Evolutionary conservation across 495 filamentous ascomycete species (phyloP).

Genomic region (Talaromyces ruber): DNA sequence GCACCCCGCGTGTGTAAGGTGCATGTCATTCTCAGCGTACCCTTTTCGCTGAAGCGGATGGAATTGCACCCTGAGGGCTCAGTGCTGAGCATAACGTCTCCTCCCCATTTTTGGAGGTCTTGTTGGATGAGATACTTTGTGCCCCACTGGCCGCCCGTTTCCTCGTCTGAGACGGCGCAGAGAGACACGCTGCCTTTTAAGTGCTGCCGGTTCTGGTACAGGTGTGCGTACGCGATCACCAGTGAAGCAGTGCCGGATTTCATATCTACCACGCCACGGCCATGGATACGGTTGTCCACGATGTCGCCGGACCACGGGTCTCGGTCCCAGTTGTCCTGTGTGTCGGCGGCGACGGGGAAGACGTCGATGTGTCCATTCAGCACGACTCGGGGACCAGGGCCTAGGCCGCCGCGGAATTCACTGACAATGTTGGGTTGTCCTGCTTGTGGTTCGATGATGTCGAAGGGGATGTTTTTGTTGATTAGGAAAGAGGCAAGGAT

Average conservation of each 20-base stretch:
- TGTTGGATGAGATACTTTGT: not conserved
- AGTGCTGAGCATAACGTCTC: not conserved
- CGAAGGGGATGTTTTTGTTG: not conserved
- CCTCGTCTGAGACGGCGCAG: conserved; percentile 2
- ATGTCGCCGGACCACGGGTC: conserved; percentile 1
- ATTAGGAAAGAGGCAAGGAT: not conserved
- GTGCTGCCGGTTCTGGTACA: not conserved
- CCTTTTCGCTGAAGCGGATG: conserved; percentile 4
- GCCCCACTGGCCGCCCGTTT: not conserved
- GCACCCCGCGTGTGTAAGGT: not conserved
- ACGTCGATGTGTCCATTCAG: not conserved
- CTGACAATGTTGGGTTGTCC: not conserved
- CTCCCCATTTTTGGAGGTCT: not conserved
- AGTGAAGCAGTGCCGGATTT: conserved; percentile 1
- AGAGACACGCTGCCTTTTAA: not conserved
- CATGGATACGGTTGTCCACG: not conserved
- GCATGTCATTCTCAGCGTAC: not conserved
- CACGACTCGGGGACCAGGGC: not conserved
- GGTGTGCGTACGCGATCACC: not conserved
- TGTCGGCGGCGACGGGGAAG: not conserved
- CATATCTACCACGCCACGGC: not conserved
- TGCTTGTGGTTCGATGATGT: not conserved
- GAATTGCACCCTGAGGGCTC: not conserved
- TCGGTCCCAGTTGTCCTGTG: not conserved
- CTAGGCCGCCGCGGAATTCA: not conserved